Evolutionary conservation across 495 filamentous ascomycete genomes (phyloP), one percentile per base, ranked within the genome.

Genomic region (Aspergillus ellipticus): DNA sequence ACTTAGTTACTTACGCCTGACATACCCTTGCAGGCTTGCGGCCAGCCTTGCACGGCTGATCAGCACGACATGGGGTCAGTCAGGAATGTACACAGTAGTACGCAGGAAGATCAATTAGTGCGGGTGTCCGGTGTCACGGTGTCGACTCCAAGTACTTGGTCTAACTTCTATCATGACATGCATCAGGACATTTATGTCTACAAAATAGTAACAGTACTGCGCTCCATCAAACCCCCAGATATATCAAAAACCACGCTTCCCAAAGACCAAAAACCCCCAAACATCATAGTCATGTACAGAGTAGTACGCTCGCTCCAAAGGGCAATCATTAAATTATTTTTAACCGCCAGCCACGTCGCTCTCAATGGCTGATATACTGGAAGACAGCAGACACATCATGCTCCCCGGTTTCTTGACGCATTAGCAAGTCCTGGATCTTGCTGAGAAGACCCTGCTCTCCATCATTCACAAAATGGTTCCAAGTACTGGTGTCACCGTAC

Each of bases 401-500:
- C 72, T 90, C 87, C 7, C 73, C 75, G 55, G 82, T 83, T 75
- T 99, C 94, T 73, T 97, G 94, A 57, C 92, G 82, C 26, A 99
- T 74, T 66, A 99, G 65, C 68, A 96, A 74, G 74, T 99, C 94
- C 68, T 99, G 92, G 58, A 97, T 97, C 58, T 79, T 79, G 58
- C 79, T 80, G 63, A 99, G 66, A 13, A 84, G 84, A 0, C 86
- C 84, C 9, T 76, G 75, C 63, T 83, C 82, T 6, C 84, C 85
- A 50, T 83, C 82, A 69, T 96, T 96, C 21, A 87, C 82, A 68
- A 96, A 92, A 74, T 99, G 94, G 65, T 99, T 97, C 94, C 94
- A 99, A 26, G 91, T 95, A 66, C 92, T 97, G 9, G 94, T 97
- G 66, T 99, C 94, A 41, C 94, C 94, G 66, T 99, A 99, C 61